These are phyloP conservation scores for Biancaea sappan DNA, from an alignment of 306 rosid species.

Conservation along the genomic window DNA sequence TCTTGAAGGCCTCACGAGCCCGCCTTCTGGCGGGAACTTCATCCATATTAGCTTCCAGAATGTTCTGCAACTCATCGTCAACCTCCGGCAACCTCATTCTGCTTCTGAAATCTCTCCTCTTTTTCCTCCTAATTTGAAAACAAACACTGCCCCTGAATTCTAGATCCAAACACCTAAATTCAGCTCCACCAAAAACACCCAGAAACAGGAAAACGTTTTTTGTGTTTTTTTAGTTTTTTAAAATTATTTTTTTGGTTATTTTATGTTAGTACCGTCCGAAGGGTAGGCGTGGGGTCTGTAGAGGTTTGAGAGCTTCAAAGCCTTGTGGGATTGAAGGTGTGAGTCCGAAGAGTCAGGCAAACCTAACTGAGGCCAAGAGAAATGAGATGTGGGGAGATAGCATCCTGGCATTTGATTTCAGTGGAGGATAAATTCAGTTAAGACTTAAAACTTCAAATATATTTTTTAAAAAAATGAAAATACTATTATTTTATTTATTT, in stretches of 20 bases:
- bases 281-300: constrained; percentile 11
- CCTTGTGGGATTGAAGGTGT: constrained; percentile 20
- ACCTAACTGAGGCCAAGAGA: neutral
- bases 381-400: neutral
- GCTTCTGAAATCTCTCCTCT: constrained; percentile 39
- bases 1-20: constrained; percentile 81
- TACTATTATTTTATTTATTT: too few species aligned
- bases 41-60: constrained; percentile 72
- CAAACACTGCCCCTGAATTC: constrained; percentile 33
- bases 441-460: neutral
- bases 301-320: constrained; percentile 37
- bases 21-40: constrained; percentile 73
- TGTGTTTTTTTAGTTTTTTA: too few species aligned
- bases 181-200: too few species aligned
- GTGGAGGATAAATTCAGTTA: neutral
- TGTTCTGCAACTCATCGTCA: constrained; percentile 53
- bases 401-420: neutral
- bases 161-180: constrained; percentile 25
- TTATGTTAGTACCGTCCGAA: constrained; percentile 17
- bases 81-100: constrained; percentile 54
- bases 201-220: too few species aligned
- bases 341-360: neutral
- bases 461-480: too few species aligned
- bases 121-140: neutral
- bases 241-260: neutral